Percentiles rank a stretch among this genome's conserved stretches.
Evolutionary conservation across 2,329 filamentous ascomycete species (phyloP).

Genomic region (Nothopassalora personata): DNA sequence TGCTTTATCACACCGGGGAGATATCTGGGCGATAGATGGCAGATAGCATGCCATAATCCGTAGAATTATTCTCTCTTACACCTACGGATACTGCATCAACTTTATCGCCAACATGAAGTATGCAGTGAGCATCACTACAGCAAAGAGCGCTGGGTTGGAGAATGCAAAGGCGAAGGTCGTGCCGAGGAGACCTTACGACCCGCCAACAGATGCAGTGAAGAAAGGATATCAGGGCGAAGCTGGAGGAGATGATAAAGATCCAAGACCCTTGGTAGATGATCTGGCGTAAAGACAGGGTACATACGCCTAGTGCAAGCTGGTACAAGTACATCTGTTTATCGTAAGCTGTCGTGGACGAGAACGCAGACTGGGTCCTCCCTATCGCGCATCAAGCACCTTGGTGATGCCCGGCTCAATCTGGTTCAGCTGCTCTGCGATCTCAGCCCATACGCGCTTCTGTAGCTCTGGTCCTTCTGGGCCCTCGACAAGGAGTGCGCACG

Average conservation of each 20-base stretch:
- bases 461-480: constrained; percentile 34
- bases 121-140: too few relatives aligned
- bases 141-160: too few relatives aligned
- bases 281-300: background rate
- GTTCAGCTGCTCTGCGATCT: constrained; percentile 38
- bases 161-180: too few relatives aligned
- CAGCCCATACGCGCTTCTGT: constrained; percentile 37
- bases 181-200: constrained; percentile 36
- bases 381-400: constrained; percentile 15
- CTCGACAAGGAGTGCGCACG: constrained; percentile 29
- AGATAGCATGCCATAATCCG: too few relatives aligned
- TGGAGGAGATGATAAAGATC: constrained; percentile 39
- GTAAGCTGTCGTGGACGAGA: background rate
- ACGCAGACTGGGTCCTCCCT: background rate
- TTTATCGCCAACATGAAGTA: too few relatives aligned
- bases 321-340: background rate
- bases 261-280: constrained; percentile 32
- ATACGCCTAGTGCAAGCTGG: background rate
- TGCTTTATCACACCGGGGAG: too few relatives aligned
- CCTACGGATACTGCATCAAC: too few relatives aligned
- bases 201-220: constrained; percentile 41
- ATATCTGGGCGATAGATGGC: too few relatives aligned
- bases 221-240: constrained; percentile 37
- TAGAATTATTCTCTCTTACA: too few relatives aligned
- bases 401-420: constrained; percentile 32